Evolutionary conservation across 2,329 filamentous ascomycete genomes (phyloP).

Genomic region (Reticulascus tulasneorum): DNA sequence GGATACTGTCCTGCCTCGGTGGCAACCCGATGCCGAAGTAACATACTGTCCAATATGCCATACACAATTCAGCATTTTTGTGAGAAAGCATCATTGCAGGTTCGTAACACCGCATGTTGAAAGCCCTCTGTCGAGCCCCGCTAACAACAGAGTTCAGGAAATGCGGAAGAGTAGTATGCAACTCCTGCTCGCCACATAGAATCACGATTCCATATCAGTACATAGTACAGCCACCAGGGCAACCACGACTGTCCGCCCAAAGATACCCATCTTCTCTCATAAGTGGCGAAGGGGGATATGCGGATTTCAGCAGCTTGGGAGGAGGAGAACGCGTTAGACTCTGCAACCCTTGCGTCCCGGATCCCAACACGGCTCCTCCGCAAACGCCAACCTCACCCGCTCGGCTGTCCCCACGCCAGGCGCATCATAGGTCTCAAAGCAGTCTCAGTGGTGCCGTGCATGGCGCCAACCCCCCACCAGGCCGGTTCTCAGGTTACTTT

Average conservation of each 20-base stretch:
- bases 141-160: constrained; percentile 56
- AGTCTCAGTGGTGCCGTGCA: constrained; percentile 31
- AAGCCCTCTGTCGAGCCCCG: neutral
- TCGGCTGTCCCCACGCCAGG: constrained; percentile 27
- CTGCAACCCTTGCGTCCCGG: constrained; percentile 60
- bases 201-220: constrained; percentile 93
- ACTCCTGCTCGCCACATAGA: constrained; percentile 83
- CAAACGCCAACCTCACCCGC: constrained; percentile 33
- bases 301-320: constrained; percentile 40
- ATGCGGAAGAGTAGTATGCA: constrained; percentile 90
- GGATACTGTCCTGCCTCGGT: constrained; percentile 63
- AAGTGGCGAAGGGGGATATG: constrained; percentile 35
- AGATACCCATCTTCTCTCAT: constrained; percentile 34
- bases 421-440: constrained; percentile 44
- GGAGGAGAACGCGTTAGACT: constrained; percentile 57
- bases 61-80: constrained; percentile 75
- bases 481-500: constrained; percentile 33
- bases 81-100: constrained; percentile 91
- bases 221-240: constrained; percentile 73
- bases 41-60: constrained; percentile 80
- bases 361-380: constrained; percentile 56
- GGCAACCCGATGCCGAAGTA: constrained; percentile 86
- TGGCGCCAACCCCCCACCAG: constrained; percentile 21
- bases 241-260: constrained; percentile 24
- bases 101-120: constrained; percentile 32